Evolutionary conservation across 768 basidiomycete genomes (phyloP).

Genomic region (Boletus pseudopeckii): DNA sequence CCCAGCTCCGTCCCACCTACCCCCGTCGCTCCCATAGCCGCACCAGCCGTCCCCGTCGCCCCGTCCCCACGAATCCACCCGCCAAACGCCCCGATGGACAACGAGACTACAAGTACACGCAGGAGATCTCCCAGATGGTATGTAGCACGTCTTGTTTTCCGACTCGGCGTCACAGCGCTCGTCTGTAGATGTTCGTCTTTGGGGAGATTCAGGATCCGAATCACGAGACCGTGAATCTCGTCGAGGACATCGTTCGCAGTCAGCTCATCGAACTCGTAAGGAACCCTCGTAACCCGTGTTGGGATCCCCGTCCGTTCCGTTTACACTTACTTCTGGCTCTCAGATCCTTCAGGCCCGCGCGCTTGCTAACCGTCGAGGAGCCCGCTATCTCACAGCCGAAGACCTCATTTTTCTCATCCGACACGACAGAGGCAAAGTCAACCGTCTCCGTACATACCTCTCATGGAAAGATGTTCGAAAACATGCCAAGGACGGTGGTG

Average conservation of each 20-base stretch:
- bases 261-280: conserved; percentile 87
- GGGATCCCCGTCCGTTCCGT: not conserved
- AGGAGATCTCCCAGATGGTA: conserved; percentile 95
- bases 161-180: not conserved
- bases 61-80: conserved; percentile 9
- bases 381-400: conserved; percentile 84
- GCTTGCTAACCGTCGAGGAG: conserved; percentile 76
- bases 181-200: conserved; percentile 87
- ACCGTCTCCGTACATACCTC: conserved; percentile 86
- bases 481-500: conserved; percentile 87
- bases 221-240: conserved; percentile 82
- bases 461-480: conserved; percentile 98
- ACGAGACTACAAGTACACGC: conserved; percentile 82
- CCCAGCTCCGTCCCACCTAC: conserved; percentile 22
- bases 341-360: conserved; percentile 89
- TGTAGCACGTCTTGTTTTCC: not conserved
- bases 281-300: no score
- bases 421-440: conserved; percentile 91
- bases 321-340: not conserved
- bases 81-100: conserved; percentile 23
- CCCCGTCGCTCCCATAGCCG: conserved; percentile 10
- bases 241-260: conserved; percentile 91
- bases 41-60: conserved; percentile 7
- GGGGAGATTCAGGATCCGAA: conserved; percentile 92
- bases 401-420: conserved; percentile 96